These are phyloP conservation scores for Penicillium sp. DNA, from an alignment of 2,329 filamentous ascomycete species.

Conservation along the genomic window DNA sequence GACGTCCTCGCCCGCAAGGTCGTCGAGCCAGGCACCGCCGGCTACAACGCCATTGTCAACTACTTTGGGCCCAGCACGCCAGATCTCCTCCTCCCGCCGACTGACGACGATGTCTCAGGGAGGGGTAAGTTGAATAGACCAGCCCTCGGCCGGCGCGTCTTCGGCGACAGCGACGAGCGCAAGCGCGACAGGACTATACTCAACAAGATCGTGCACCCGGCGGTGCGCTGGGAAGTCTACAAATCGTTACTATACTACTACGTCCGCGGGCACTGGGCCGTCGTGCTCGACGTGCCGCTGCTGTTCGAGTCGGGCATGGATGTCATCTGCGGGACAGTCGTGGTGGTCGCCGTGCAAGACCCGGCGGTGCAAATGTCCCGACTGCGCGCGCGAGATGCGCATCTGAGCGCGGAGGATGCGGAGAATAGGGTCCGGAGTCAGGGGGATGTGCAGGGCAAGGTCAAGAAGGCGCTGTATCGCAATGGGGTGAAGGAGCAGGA, in stretches of 20 bases:
- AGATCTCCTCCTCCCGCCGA: conserved; percentile 68
- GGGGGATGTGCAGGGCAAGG: conserved; percentile 80
- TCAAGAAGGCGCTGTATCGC: conserved; percentile 65
- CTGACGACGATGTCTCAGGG: too few species aligned
- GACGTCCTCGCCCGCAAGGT: conserved; percentile 89
- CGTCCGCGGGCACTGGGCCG: conserved; percentile 73
- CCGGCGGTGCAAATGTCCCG: conserved; percentile 77
- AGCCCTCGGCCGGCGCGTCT: conserved; percentile 78
- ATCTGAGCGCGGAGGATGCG: conserved; percentile 80
- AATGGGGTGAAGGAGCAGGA: conserved; percentile 13
- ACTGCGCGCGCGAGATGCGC: conserved; percentile 68
- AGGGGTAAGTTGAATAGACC: conserved; percentile 75
- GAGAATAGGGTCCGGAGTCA: conserved; percentile 82
- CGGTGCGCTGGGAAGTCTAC: conserved; percentile 79
- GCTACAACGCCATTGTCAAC: conserved; percentile 75
- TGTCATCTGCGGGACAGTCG: conserved; percentile 73
- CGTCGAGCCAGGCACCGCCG: conserved; percentile 83
- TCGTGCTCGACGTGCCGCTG: conserved; percentile 86
- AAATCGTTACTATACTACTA: conserved; percentile 69
- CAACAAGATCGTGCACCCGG: conserved; percentile 89
- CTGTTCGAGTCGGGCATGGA: conserved; percentile 89
- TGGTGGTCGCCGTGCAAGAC: conserved; percentile 82
- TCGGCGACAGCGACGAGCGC: conserved; percentile 70
- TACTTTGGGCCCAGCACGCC: conserved; percentile 81
- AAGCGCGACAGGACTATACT: conserved; percentile 70